Base-by-base conservation (phyloP, 768 basidiomycete genomes). In the Lactifluus rugatus region DNA sequence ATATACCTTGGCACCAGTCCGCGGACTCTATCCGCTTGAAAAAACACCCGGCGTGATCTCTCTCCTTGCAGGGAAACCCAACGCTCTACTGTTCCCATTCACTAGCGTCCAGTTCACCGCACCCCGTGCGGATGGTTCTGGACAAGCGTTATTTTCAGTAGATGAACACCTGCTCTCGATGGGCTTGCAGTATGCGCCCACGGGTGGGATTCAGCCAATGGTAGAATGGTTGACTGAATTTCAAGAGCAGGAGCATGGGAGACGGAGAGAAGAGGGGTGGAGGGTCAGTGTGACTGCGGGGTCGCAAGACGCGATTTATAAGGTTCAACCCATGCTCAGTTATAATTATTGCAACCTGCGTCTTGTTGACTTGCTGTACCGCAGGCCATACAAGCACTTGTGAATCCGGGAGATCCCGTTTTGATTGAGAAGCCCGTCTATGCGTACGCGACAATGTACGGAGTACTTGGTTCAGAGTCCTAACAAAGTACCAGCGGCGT, bases 1-100 rank as follows among this genome's bases (percentile, higher is more conserved):
- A 4, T 17, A 36, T 8, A 5, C 28, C n/a, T 26, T 39, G 8
- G 14, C 25, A 13, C 41, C n/a, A 81, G 80, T 83, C 56, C 76
- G 81, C 28, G 73, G 82, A 14, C 77, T 95, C n/a, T 78, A 82
- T 57, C 90, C 84, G 0, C 76, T 93, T 26, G 95, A 97, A 70
- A 76, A 77, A 21, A 78, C 74, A 0, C 91, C 93, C 0, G 89
- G 89, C 0, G 68, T 90, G 37, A 83, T 93, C 55, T 89, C 87
- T 3, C 70, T 93, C 32, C 80, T 94, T 7, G 93, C 93, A 0
- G 95, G 95, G 26, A 93, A 94, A 70, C 95, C 95, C 6, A 94
- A 95, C 66, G 78, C 84, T 8, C 74, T 78, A n/a, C 87, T 90
- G 19, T 98, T 97, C 74, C 95, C 95, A 1, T 89, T 98, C 73